These are phyloP conservation scores for Pseudopithomyces maydicus DNA, from an alignment of 2,329 filamentous ascomycete genomes.

Conservation along the genomic window DNA sequence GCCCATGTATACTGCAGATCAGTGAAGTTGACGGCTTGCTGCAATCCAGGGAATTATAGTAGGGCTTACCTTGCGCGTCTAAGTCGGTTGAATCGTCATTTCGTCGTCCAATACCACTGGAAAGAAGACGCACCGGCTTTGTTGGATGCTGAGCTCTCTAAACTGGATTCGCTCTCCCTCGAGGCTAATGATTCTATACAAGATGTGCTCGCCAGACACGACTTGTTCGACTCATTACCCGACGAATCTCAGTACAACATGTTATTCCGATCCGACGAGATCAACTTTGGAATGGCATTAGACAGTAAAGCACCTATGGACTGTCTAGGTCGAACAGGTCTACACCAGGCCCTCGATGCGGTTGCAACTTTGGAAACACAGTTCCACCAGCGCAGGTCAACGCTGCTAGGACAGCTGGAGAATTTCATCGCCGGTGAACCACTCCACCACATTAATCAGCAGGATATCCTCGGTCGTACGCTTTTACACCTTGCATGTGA, in stretches of 20 bases:
- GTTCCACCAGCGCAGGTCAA: neutral
- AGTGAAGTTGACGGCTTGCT: neutral
- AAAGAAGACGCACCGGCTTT: neutral
- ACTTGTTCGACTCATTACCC: neutral
- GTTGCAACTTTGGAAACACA: neutral
- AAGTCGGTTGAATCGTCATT: neutral
- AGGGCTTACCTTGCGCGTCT: neutral
- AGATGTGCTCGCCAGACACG: neutral
- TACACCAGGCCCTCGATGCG: conserved; percentile 6
- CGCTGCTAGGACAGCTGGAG: neutral
- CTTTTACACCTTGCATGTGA: conserved; percentile 14
- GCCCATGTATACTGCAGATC: neutral
- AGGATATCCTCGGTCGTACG: conserved; percentile 14
- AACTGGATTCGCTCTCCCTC: neutral
- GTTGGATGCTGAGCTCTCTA: neutral
- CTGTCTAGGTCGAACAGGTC: conserved; percentile 3
- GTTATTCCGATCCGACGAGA: neutral
- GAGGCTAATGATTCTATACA: neutral
- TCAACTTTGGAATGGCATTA: neutral
- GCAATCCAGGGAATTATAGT: neutral
- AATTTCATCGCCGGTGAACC: neutral
- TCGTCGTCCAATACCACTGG: neutral
- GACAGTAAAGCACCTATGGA: neutral
- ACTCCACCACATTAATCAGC: conserved; percentile 1
- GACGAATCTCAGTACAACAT: neutral